Evolutionary conservation across 2,329 filamentous ascomycete species (phyloP).

Genomic region (Alternaria dauci): DNA sequence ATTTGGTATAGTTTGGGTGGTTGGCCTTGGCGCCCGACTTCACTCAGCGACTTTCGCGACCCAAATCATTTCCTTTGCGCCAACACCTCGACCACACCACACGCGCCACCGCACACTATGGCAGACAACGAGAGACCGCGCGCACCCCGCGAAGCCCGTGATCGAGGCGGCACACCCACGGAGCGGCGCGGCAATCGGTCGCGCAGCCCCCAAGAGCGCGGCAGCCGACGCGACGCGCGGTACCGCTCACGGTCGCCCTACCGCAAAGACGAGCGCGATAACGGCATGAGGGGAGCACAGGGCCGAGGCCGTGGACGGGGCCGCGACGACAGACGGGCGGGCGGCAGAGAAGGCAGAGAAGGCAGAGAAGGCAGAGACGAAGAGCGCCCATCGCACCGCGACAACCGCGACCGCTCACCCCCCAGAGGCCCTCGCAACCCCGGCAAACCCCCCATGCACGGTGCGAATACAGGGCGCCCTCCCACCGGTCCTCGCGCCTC

Average conservation of each 20-base stretch:
- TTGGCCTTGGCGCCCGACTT: slow-evolving; percentile 18
- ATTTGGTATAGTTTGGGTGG: neutral
- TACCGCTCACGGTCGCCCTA: slow-evolving; percentile 42
- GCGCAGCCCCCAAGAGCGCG: slow-evolving; percentile 45
- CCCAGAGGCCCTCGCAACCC: slow-evolving; percentile 37
- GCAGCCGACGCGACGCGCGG: slow-evolving; percentile 32
- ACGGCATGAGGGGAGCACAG: slow-evolving; percentile 21
- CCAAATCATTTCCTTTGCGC: slow-evolving; percentile 8
- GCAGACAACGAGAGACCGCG: slow-evolving; percentile 37
- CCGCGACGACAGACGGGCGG: slow-evolving; percentile 22
- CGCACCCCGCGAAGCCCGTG: slow-evolving; percentile 30
- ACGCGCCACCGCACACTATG: slow-evolving; percentile 23
- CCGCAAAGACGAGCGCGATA: slow-evolving; percentile 32
- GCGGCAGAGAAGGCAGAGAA: slow-evolving; percentile 8
- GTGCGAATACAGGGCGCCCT: slow-evolving; percentile 15
- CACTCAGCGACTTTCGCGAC: neutral
- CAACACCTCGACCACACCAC: slow-evolving; percentile 1
- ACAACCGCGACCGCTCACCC: slow-evolving; percentile 25
- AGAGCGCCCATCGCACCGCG: slow-evolving; percentile 14
- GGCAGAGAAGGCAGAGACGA: slow-evolving; percentile 13
- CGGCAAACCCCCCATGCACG: slow-evolving; percentile 16
- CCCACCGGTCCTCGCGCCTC: slow-evolving; percentile 19
- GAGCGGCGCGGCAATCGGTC: slow-evolving; percentile 42
- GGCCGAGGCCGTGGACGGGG: slow-evolving; percentile 18
- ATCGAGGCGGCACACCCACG: slow-evolving; percentile 34